Evolutionary conservation across 2,329 filamentous ascomycete species (phyloP), one percentile per base, ranked within the genome.

Genomic region (Colletotrichum viniferum): DNA sequence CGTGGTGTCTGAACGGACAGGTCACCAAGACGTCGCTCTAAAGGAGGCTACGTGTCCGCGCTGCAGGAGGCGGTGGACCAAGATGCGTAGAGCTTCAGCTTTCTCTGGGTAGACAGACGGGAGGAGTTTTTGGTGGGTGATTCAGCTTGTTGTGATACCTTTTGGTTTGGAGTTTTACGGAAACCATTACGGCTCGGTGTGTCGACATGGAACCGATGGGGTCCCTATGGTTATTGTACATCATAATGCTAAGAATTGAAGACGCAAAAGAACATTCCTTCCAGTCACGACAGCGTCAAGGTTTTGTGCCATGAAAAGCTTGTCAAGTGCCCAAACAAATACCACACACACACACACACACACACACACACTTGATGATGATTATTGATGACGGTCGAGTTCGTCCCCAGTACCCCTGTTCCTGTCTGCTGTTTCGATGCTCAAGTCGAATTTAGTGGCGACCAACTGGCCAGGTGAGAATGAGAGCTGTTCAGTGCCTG

Each of bases 121-220:
- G 28, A 52, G 72, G 73, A 72, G 73, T 74, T 75, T 75, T 36
- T 24, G 43, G 43, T 21, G 56, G 69, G 60, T 48, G 63, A 24
- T 73, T 56, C 38, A 64, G 48, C 38, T 28, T 69, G 52, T 16
- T 60, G 62, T 69, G 63, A 69, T 73, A 75, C 69, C 73, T 73
- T 60, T 68, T 63, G 62, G 56, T 69, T 61, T 26, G 73, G 64
- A 73, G 70, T 76, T 52, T 73, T 18, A 69, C 8, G 64, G 70
- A 38, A 48, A 67, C 38, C 18, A 72, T n/a, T 48, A 18, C n/a
- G 52, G 18, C 32, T 32, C 16, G 21, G 68, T 58, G 24, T 58
- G 55, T 26, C 14, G 24, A 58, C 14, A 18, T 24, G 55, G 16
- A 16, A 28, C 55, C 55, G 16, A 28, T 58, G 24, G 34, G 66